These are phyloP conservation scores for Leptomonas seymouri DNA, from an alignment of 208 protist genomes.

Conservation along the genomic window DNA sequence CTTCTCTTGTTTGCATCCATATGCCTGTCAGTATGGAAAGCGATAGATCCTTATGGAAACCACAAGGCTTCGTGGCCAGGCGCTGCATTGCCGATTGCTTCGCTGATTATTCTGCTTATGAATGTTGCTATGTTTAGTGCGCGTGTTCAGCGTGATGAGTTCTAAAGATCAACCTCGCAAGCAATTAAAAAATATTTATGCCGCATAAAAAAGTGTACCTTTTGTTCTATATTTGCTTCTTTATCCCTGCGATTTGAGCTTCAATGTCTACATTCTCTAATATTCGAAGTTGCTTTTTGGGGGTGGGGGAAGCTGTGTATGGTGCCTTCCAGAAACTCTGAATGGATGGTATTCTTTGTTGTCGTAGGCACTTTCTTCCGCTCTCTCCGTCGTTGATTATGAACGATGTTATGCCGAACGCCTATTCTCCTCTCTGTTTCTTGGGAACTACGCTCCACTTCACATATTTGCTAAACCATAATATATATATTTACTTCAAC, in stretches of 20 bases:
- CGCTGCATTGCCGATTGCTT: conserved; percentile 47
- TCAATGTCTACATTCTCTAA: not conserved
- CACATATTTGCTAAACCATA: not conserved
- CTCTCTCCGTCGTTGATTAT: too few relatives aligned
- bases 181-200: too few relatives aligned
- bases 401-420: too few relatives aligned
- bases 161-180: too few relatives aligned
- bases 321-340: not conserved
- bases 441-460: too few relatives aligned
- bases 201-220: too few relatives aligned
- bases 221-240: too few relatives aligned
- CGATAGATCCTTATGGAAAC: conserved; percentile 49
- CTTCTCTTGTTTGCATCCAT: conserved; percentile 58
- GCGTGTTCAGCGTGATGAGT: conserved; percentile 13
- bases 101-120: conserved; percentile 48
- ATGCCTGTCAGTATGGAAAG: conserved; percentile 58
- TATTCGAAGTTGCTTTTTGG: too few relatives aligned
- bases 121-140: conserved; percentile 27
- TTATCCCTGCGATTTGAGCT: not conserved
- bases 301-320: not conserved
- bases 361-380: not conserved
- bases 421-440: not conserved
- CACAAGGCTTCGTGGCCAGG: conserved; percentile 42
- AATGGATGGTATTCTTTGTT: not conserved
- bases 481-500: not conserved